Evolutionary conservation across 2,329 filamentous ascomycete genomes (phyloP).

Genomic region (Blastomyces percursus): DNA sequence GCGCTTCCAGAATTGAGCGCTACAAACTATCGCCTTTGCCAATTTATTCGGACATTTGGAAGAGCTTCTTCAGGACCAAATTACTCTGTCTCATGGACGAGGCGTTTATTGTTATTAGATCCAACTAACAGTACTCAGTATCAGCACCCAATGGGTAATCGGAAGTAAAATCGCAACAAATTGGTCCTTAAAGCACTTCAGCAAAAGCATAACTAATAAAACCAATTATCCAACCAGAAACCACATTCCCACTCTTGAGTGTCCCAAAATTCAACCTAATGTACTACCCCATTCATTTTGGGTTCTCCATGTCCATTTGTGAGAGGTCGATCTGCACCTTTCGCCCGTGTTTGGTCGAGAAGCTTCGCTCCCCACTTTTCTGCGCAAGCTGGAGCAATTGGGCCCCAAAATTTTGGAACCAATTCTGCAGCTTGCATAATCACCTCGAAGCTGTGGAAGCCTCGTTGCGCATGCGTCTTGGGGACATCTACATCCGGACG

Average conservation of each 20-base stretch:
- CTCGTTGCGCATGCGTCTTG: neutral
- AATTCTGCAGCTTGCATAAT: constrained; percentile 4
- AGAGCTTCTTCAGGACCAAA: neutral
- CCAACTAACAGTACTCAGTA: neutral
- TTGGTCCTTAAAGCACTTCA: neutral
- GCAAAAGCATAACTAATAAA: neutral
- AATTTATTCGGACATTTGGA: neutral
- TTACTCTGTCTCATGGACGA: neutral
- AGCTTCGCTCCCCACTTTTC: constrained; percentile 4
- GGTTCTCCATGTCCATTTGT: constrained; percentile 2
- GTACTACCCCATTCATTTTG: neutral
- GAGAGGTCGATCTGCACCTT: constrained; percentile 1
- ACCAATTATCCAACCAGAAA: neutral
- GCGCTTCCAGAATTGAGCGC: neutral
- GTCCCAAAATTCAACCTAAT: neutral
- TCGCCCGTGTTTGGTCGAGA: neutral
- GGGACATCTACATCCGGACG: neutral
- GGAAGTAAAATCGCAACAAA: neutral
- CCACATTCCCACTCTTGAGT: neutral
- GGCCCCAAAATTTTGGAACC: constrained; percentile 3
- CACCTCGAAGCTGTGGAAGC: constrained; percentile 2
- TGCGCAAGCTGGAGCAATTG: constrained; percentile 1
- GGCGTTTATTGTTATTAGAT: neutral
- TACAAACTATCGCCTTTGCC: neutral
- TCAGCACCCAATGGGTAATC: neutral